These are phyloP conservation scores for Serpula lacrymans DNA, from an alignment of 768 basidiomycete species.

Conservation along the genomic window DNA sequence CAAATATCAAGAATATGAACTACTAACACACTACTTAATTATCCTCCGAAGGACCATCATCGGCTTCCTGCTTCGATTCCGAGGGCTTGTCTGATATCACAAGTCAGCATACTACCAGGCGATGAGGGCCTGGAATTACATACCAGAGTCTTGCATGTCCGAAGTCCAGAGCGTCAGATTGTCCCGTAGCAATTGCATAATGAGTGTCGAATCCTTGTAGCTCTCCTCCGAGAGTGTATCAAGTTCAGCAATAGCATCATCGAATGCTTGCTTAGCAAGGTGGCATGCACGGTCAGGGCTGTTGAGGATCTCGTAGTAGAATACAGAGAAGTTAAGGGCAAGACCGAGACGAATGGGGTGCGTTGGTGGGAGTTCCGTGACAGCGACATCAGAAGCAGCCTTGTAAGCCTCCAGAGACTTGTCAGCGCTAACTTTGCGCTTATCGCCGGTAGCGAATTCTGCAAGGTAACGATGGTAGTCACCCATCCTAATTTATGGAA, in stretches of 20 bases:
- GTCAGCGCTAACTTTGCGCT: constrained; percentile 95
- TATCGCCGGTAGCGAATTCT: constrained; percentile 97
- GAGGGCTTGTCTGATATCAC: constrained; percentile 59
- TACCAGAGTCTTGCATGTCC: constrained; percentile 92
- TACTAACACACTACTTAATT: constrained; percentile 32
- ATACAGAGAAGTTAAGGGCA: constrained; percentile 98
- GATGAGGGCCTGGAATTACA: constrained; percentile 21
- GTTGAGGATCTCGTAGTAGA: constrained; percentile 99
- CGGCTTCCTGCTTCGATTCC: constrained; percentile 66
- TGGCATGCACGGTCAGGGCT: constrained; percentile 98
- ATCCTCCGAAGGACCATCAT: constrained; percentile 64
- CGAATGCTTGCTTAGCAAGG: constrained; percentile 98
- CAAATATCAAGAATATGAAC: constrained; percentile 13
- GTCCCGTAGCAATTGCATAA: constrained; percentile 95
- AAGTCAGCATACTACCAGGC: constrained; percentile 9
- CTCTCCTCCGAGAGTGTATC: constrained; percentile 98
- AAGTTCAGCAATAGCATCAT: constrained; percentile 98
- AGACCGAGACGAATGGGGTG: constrained; percentile 99
- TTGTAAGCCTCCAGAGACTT: constrained; percentile 98
- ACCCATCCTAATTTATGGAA: constrained; percentile 73
- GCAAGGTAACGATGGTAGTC: constrained; percentile 99
- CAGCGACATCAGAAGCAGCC: constrained; percentile 95
- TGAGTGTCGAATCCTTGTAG: constrained; percentile 98
- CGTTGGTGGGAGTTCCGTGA: constrained; percentile 91
- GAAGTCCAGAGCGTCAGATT: constrained; percentile 98